These are phyloP conservation scores for Candida bentonensis DNA, from an alignment of 805 yeast species.

Conservation along the genomic window DNA sequence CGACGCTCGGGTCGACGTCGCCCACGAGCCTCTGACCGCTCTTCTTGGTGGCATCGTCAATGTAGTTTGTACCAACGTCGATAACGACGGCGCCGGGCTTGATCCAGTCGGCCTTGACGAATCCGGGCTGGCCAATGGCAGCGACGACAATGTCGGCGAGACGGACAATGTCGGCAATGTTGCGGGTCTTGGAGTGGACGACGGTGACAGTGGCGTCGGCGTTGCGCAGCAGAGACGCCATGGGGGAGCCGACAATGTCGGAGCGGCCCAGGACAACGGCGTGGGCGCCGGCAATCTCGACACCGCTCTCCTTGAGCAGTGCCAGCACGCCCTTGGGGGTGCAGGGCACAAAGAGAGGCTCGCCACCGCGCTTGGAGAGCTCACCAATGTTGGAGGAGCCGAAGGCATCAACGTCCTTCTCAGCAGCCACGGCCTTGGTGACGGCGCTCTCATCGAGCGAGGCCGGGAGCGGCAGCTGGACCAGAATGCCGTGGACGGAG, in stretches of 20 bases:
- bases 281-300: slow-evolving; percentile 54
- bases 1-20: slow-evolving; percentile 74
- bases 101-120: slow-evolving; percentile 75
- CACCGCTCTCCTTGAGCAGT: slow-evolving; percentile 52
- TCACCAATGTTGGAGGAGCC: slow-evolving; percentile 84
- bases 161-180: slow-evolving; percentile 43
- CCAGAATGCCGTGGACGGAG: slow-evolving; percentile 69
- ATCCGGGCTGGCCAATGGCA: slow-evolving; percentile 79
- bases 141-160: slow-evolving; percentile 85
- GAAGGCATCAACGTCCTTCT: slow-evolving; percentile 93
- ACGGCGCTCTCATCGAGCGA: slow-evolving; percentile 66
- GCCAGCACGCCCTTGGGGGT: slow-evolving; percentile 90
- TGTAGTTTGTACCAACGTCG: slow-evolving; percentile 90
- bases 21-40: slow-evolving; percentile 80
- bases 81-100: slow-evolving; percentile 78
- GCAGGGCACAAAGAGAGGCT: slow-evolving; percentile 78
- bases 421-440: slow-evolving; percentile 66
- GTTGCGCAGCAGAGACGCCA: slow-evolving; percentile 66
- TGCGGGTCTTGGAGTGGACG: slow-evolving; percentile 60
- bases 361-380: slow-evolving; percentile 73
- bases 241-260: slow-evolving; percentile 95
- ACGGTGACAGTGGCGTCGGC: slow-evolving; percentile 78
- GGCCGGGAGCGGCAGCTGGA: slow-evolving; percentile 80
- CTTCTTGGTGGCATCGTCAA: slow-evolving; percentile 58
- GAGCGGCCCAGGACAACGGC: slow-evolving; percentile 92